Conservation (phyloP, 148 eudicot genomes). For the Fagopyrum homotropicum region DNA sequence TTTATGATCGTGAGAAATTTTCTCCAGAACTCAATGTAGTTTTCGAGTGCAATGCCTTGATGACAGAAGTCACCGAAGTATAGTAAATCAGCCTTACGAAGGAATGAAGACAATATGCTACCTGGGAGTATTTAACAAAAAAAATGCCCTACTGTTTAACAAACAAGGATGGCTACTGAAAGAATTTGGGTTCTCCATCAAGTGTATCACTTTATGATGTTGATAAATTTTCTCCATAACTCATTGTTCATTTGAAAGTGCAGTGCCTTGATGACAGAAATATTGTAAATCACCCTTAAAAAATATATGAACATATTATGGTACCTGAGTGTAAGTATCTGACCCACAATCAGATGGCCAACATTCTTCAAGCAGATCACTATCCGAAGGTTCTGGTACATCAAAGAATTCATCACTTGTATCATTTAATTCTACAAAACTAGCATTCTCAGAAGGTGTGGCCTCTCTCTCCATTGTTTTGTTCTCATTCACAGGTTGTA, state of each 20-base stretch:
- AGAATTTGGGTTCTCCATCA: background rate
- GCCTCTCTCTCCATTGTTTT: slow-evolving; percentile 30
- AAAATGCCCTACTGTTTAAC: background rate
- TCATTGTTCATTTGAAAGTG: background rate
- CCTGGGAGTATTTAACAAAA: background rate
- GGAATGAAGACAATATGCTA: too few relatives aligned
- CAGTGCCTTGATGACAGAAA: background rate
- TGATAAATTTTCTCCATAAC: background rate
- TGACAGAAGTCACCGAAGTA: too few relatives aligned
- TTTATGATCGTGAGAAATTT: too few relatives aligned
- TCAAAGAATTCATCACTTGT: slow-evolving; percentile 63
- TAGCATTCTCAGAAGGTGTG: slow-evolving; percentile 39
- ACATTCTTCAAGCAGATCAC: slow-evolving; percentile 42
- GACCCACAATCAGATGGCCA: slow-evolving; percentile 45
- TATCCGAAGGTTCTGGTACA: slow-evolving; percentile 52
- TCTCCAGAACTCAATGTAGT: too few relatives aligned
- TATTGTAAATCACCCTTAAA: background rate
- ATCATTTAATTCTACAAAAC: slow-evolving; percentile 48
- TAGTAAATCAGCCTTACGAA: too few relatives aligned
- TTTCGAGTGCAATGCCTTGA: too few relatives aligned
- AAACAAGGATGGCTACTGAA: background rate
- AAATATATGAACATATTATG: background rate
- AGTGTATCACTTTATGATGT: background rate
- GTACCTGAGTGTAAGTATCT: slow-evolving; percentile 45
- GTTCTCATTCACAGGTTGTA: slow-evolving; percentile 22